Percentiles rank a stretch among this genome's conserved stretches.
These are phyloP conservation scores for Hibiscus tridactylites DNA, from an alignment of 345 rosid genomes.

Conservation along the genomic window DNA sequence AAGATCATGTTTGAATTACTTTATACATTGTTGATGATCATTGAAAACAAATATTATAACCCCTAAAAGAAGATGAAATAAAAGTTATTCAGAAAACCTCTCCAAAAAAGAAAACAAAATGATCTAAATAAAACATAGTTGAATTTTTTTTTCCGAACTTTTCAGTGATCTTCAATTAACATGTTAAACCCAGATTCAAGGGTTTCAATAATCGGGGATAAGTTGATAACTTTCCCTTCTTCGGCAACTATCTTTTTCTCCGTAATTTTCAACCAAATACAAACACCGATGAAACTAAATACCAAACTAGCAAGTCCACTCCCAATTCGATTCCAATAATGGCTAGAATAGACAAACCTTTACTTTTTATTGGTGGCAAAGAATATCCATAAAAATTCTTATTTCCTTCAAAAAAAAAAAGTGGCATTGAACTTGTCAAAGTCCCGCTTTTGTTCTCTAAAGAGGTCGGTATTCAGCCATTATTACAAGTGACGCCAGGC, in stretches of 20 bases:
- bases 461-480: conserved; percentile 36
- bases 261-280: conserved; percentile 60
- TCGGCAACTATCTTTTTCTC: conserved; percentile 51
- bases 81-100: not conserved
- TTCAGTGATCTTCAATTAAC: not conserved
- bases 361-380: conserved; percentile 46
- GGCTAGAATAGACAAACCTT: conserved; percentile 63
- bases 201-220: conserved; percentile 45
- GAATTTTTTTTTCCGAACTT: not conserved
- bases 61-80: not conserved
- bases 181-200: not conserved
- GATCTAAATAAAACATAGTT: not conserved
- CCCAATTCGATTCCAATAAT: conserved; percentile 82
- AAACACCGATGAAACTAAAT: conserved; percentile 77
- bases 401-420: too few relatives aligned
- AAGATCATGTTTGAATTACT: not conserved
- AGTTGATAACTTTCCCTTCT: conserved; percentile 49
- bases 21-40: not conserved
- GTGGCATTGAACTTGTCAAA: too few relatives aligned
- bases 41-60: not conserved
- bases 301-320: conserved; percentile 81
- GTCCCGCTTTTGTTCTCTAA: too few relatives aligned
- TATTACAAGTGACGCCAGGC: conserved; percentile 23
- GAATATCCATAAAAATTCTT: too few relatives aligned
- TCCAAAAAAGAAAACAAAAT: not conserved